Conservation (phyloP, 140 eudicot species). For the Cichorium intybus region DNA sequence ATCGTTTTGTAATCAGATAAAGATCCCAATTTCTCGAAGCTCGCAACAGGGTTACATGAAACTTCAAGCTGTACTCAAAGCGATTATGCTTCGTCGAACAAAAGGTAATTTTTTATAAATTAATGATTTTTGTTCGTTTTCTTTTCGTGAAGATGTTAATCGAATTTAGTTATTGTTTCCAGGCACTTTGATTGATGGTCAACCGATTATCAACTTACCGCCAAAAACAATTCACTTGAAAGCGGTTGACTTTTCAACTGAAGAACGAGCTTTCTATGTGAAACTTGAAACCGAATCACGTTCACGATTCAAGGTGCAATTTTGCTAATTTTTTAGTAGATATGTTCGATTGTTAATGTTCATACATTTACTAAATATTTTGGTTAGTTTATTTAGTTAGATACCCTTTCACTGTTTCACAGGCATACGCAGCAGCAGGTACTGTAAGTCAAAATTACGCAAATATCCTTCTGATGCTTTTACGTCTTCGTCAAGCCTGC, state of each 20-base stretch:
- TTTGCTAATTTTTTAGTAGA: neutral
- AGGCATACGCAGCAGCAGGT: constrained; percentile 95
- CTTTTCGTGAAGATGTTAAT: no score
- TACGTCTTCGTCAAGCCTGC: constrained; percentile 96
- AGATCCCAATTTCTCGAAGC: constrained; percentile 63
- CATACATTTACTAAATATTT: no score
- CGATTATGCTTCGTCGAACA: constrained; percentile 89
- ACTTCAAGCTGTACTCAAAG: constrained; percentile 72
- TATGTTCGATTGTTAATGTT: no score
- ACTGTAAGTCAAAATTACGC: constrained; percentile 84
- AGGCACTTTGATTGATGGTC: constrained; percentile 77
- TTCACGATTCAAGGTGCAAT: constrained; percentile 73
- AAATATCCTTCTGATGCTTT: constrained; percentile 83
- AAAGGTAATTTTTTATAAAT: constrained; percentile 50
- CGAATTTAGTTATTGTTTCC: neutral
- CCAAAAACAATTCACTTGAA: constrained; percentile 57
- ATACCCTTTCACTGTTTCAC: no score
- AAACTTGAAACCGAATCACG: constrained; percentile 70
- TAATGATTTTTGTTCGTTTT: no score
- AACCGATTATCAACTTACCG: constrained; percentile 80
- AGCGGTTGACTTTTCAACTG: constrained; percentile 54
- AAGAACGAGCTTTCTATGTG: constrained; percentile 72
- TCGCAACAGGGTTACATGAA: constrained; percentile 68
- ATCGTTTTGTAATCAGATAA: constrained; percentile 48
- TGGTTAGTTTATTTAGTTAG: no score